Evolutionary conservation across 2,329 filamentous ascomycete genomes (phyloP).

Genomic region (Aspergillus bombycis): DNA sequence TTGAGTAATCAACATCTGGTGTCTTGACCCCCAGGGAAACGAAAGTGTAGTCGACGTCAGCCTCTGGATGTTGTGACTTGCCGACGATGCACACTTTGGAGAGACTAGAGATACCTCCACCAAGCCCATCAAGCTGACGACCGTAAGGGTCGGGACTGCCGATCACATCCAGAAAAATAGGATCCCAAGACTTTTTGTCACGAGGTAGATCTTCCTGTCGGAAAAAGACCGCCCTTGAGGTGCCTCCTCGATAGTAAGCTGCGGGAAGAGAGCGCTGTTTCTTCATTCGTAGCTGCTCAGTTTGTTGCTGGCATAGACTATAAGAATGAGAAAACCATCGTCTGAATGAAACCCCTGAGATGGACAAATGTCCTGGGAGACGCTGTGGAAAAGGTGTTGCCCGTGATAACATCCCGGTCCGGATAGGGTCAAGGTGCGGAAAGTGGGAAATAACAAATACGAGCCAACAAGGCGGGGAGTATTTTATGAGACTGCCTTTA

Average conservation of each 20-base stretch:
- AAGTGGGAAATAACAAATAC: too few species aligned
- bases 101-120: constrained; percentile 68
- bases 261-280: constrained; percentile 44
- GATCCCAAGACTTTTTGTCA: constrained; percentile 50
- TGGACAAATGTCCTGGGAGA: too few species aligned
- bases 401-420: too few species aligned
- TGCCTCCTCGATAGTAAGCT: constrained; percentile 69
- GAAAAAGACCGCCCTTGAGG: constrained; percentile 69
- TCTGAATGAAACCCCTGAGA: too few species aligned
- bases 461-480: too few species aligned
- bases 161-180: constrained; percentile 65
- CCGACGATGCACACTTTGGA: constrained; percentile 74
- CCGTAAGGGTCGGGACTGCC: constrained; percentile 68
- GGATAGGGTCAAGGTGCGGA: too few species aligned
- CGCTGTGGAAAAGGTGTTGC: too few species aligned
- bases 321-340: too few species aligned
- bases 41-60: constrained; percentile 73
- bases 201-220: constrained; percentile 55
- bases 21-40: constrained; percentile 68
- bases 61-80: constrained; percentile 50
- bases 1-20: constrained; percentile 64
- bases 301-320: too few species aligned
- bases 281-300: too few species aligned
- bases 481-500: too few species aligned
- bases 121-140: constrained; percentile 73